Evolutionary conservation across 768 basidiomycete genomes (phyloP), one percentile per base, ranked within the genome.

Genomic region (Trametes punicea): DNA sequence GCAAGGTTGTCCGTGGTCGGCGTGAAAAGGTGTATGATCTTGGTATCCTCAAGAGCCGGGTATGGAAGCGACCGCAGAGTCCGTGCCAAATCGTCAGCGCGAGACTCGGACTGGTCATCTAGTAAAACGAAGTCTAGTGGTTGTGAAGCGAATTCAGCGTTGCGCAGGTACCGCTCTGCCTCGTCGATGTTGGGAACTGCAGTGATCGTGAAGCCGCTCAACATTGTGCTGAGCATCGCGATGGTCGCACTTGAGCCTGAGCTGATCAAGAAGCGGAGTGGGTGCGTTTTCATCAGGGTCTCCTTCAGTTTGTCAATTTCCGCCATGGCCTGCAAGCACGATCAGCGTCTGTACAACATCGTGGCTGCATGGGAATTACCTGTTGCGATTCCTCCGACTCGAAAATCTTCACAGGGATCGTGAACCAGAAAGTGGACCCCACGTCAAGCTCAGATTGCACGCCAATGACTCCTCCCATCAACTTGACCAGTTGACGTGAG

Each of bases 391-490:
- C 85, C 23, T 76, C 77, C 1, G 80, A 76, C 29, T 77, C 72
- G 63, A 76, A 80, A 13, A 81, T 71, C 61, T 79, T 83, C 23
- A 84, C 82, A 0, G 87, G 87, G 36, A 90, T 80, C 1, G 81
- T 84, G 67, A 88, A 90, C 83, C 83, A 87, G 65, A 90, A 90
- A 8, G 73, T 77, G 3, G 85, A 87, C 3, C 88, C 87, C 42
- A 77, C 72, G 49, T 80, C 79, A 10, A 83, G 71, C 59, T 86
- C 81, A 1, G 86, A 88, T 16, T 81, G 74, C 7, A 88, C 85
- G 9, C 83, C 85, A 47, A 90, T 88, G 4, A 78, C 81, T 20
- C 88, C 88, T 18, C 84, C 82, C 80, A 88, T 84, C n/a, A 88
- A 76, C 63, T 85, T 85, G 42, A 88, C 86, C 30, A 90, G 72